Evolutionary conservation across 768 basidiomycete genomes (phyloP).

Genomic region (Glaciozyma martinii): DNA sequence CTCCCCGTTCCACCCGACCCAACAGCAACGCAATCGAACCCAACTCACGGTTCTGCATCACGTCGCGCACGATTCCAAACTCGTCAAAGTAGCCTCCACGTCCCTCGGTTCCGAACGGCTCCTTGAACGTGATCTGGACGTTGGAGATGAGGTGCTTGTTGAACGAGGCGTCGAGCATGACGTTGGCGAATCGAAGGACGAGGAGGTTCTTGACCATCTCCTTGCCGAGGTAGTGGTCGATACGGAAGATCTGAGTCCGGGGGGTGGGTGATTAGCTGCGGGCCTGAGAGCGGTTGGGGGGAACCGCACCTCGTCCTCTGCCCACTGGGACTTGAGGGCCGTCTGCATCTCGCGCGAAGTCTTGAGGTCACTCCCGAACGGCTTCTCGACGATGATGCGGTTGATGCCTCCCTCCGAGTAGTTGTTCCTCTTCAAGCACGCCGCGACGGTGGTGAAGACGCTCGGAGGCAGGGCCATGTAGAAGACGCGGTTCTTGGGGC

Average conservation of each 20-base stretch:
- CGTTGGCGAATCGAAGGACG: constrained; percentile 88
- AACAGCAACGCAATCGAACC: neutral
- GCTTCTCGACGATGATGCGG: constrained; percentile 95
- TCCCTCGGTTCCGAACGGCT: constrained; percentile 98
- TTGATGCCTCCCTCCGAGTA: constrained; percentile 67
- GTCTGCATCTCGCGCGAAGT: constrained; percentile 69
- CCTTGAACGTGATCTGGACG: constrained; percentile 99
- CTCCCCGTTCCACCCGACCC: neutral
- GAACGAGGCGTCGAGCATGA: constrained; percentile 79
- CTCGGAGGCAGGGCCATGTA: constrained; percentile 96
- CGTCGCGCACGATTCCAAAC: constrained; percentile 96
- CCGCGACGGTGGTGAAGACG: constrained; percentile 84
- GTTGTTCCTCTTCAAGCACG: constrained; percentile 70
- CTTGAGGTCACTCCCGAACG: constrained; percentile 89
- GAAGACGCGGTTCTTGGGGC: constrained; percentile 67
- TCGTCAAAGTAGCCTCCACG: constrained; percentile 99
- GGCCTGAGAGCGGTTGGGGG: neutral
- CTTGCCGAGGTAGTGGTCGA: constrained; percentile 98
- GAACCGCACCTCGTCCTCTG: constrained; percentile 61
- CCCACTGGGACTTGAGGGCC: constrained; percentile 77
- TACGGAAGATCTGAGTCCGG: constrained; percentile 65
- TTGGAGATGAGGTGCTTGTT: constrained; percentile 94
- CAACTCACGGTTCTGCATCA: constrained; percentile 87
- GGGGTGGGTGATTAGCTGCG: constrained; percentile 50
- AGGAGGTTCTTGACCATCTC: constrained; percentile 99